Conservation (phyloP, 441 rosid species). For the Eutrema salsugineum region DNA sequence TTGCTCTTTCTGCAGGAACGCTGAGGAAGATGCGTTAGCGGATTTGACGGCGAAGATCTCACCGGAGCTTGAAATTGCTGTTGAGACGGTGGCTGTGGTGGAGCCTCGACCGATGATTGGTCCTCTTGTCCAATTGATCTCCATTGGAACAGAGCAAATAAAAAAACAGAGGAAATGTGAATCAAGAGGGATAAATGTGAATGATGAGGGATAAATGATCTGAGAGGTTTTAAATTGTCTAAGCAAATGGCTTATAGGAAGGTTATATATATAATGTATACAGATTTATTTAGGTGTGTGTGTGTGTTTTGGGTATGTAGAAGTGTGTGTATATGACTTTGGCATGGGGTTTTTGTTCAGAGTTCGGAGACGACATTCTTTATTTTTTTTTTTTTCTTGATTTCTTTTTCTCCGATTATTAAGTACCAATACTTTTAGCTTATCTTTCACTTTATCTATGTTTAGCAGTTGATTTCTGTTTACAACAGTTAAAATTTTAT, state of each 20-base stretch:
- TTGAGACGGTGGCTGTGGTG: conserved; percentile 66
- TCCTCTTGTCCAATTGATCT: conserved; percentile 63
- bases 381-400: neutral
- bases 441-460: conserved; percentile 15
- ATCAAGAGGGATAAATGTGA: no score
- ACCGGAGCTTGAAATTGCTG: conserved; percentile 56
- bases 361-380: conserved; percentile 19
- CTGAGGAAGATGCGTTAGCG: conserved; percentile 42
- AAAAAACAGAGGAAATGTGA: neutral
- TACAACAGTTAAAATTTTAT: neutral
- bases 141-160: conserved; percentile 26
- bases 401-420: neutral
- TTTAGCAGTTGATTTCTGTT: neutral
- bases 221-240: conserved; percentile 1
- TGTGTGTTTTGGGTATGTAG: conserved; percentile 12
- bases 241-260: conserved; percentile 2
- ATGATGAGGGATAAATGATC: neutral
- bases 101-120: conserved; percentile 73
- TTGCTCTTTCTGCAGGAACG: conserved; percentile 50
- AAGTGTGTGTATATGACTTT: conserved; percentile 20
- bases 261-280: neutral
- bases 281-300: neutral
- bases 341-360: conserved; percentile 1
- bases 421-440: neutral
- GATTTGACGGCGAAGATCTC: conserved; percentile 68